phyloP scores from a whole-genome alignment of 257 asterid species.

The Mentha longifolia region DNA sequence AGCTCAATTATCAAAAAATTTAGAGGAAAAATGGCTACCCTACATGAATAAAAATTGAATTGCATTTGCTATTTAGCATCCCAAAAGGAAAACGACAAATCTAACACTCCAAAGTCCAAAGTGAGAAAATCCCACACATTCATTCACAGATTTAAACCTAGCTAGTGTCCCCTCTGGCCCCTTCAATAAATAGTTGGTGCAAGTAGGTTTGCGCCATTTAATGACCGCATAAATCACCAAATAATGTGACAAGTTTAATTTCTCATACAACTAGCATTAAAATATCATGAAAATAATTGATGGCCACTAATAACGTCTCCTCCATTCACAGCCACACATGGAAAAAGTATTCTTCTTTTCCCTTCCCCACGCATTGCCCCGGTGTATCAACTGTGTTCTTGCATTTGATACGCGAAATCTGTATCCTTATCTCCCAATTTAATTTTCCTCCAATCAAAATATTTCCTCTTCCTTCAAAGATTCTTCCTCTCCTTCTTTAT shows the following conservation, averaged over 20 bases:
- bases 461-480: not conserved
- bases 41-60: too few species aligned
- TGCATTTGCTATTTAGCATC: too few species aligned
- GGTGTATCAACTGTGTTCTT: conserved; percentile 42
- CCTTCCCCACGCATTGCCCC: conserved; percentile 32
- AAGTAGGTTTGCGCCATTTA: conserved; percentile 17
- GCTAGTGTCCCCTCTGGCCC: not conserved
- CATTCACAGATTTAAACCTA: too few species aligned
- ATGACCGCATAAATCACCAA: not conserved
- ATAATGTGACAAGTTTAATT: not conserved
- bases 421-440: conserved; percentile 30
- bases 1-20: too few species aligned
- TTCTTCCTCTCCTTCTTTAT: not conserved
- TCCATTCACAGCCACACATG: not conserved
- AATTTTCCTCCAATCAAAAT: conserved; percentile 21
- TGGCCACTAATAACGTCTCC: conserved; percentile 40
- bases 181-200: conserved; percentile 6
- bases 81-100: too few species aligned
- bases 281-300: conserved; percentile 24
- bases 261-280: not conserved
- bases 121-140: not conserved
- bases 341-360: not conserved
- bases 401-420: conserved; percentile 45
- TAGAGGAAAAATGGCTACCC: too few species aligned
- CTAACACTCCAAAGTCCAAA: not conserved